Evolutionary conservation across 441 rosid genomes (phyloP), one percentile per base, ranked within the genome.

Genomic region (Biscutella laevigata): DNA sequence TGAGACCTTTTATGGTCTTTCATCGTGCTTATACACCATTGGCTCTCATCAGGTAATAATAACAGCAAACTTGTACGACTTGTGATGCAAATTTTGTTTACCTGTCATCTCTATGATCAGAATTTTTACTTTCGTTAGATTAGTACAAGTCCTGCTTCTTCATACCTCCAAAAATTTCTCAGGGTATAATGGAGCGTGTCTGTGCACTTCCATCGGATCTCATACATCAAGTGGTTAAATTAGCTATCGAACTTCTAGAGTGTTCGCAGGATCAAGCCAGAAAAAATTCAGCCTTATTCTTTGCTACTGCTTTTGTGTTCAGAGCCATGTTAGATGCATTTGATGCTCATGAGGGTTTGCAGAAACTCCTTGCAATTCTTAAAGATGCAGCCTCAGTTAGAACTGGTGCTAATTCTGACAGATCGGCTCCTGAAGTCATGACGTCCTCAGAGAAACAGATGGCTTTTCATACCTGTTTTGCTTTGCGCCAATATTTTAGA

Each of bases 151-250:
- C 6, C 32, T 3, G 10, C n/a, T n/a, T n/a, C n/a, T n/a, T 53
- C 34, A 53, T 35, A 59, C 57, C 22, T n/a, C 47, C 24, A 29
- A 19, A 25, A 17, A 52, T 1, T n/a, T 68, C 74, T 40, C 72
- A 94, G 99, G 97, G 88, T 26, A 89, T 89, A 55, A 89, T 94
- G 97, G 97, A 94, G 66, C 97, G 97, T 33, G 96, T 94, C 17
- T 89, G 97, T 48, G 96, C 97, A 7, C 99, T 94, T 66, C 88
- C 97, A 41, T 68, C 82, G 33, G 95, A 77, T 65, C 74, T 80
- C 59, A 88, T 89, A 52, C 65, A 70, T 66, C 84, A 80, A 70
- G 79, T 94, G 72, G 99, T 88, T 67, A 90, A 77, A 72, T 74
- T 89, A 70, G 97, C 94, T 38, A 69, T 81, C 44, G 90, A 86